Evolutionary conservation across 306 rosid genomes (phyloP), one percentile per base, ranked within the genome.

Genomic region (Purshia tridentata): DNA sequence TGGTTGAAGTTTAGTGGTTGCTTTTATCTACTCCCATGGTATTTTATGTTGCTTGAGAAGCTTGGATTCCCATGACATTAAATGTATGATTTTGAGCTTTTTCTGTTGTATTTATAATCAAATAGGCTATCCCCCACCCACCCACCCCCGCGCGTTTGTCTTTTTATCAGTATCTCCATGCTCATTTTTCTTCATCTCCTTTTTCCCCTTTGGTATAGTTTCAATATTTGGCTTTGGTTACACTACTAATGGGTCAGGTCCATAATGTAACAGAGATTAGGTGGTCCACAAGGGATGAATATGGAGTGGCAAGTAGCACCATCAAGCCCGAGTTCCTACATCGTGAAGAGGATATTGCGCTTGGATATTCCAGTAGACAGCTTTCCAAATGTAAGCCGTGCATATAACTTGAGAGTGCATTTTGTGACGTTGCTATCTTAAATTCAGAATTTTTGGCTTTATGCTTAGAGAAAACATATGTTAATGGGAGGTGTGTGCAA

Each of bases 271-370:
- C 88, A 93, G 96, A 86, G 97, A 87, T 62, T 91, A 68, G 80
- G 86, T 73, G 92, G 93, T 72, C 85, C 89, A 8, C 86, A 86
- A 47, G 96, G 96, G 60, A 91, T 89, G 98, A 88, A 91, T 64
- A 93, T 93, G 97, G 98, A 93, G 77, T 93, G 98, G 98, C 98
- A 93, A 90, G 76, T 92, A 11, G 92, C 97, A 70, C 97, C 98
- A 12, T 91, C 96, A 51, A 93, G 98, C 75, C 98, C 98, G 72
- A 93, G 98, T 73, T 88, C 94, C 6, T 86, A 81, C 79, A 82
- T 88, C 14, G 98, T 93, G 59, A 93, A 93, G 86, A 88, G 93
- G 85, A 90, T 93, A 74, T 66, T 93, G 83, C 98, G 98, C 54
- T 82, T 93, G 87, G 98, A 93, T 80, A 93, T 93, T 82, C 98